Percentiles rank a stretch among this genome's conserved stretches.
These are phyloP conservation scores for Cyathus striatus DNA, from an alignment of 768 basidiomycete species.

Conservation along the genomic window DNA sequence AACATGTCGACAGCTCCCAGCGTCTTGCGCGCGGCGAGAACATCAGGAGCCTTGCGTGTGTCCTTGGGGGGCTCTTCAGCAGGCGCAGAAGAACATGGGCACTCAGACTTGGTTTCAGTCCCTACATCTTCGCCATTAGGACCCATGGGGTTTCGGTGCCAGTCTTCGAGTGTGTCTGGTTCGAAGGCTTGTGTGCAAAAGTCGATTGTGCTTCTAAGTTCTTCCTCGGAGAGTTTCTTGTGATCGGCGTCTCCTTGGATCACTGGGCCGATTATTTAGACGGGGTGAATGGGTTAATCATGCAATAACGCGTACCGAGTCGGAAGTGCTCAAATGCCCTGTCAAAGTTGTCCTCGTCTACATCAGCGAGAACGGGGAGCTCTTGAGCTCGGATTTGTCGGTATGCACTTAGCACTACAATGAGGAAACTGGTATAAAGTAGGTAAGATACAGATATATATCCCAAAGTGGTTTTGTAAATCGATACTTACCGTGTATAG, in stretches of 20 bases:
- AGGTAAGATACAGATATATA: background rate
- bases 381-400: slow-evolving; percentile 39
- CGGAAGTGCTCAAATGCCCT: slow-evolving; percentile 38
- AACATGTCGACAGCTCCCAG: slow-evolving; percentile 11
- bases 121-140: slow-evolving; percentile 1
- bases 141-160: slow-evolving; percentile 5
- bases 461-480: no score
- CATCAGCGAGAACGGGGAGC: slow-evolving; percentile 30
- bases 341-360: slow-evolving; percentile 44
- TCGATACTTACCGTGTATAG: slow-evolving; percentile 23
- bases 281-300: no score
- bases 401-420: slow-evolving; percentile 44
- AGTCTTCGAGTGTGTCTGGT: slow-evolving; percentile 8
- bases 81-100: slow-evolving; percentile 1
- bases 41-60: background rate
- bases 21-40: slow-evolving; percentile 11
- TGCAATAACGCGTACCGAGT: slow-evolving; percentile 18
- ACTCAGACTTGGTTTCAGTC: slow-evolving; percentile 1
- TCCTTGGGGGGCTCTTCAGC: background rate
- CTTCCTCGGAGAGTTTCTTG: slow-evolving; percentile 10
- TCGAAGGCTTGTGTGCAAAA: slow-evolving; percentile 13
- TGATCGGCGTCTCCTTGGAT: slow-evolving; percentile 21
- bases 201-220: slow-evolving; percentile 11
- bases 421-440: slow-evolving; percentile 25
- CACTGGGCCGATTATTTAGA: slow-evolving; percentile 7